Evolutionary conservation across 345 rosid genomes (phyloP), one percentile per base, ranked within the genome.

Genomic region (Euphorbia peplus): DNA sequence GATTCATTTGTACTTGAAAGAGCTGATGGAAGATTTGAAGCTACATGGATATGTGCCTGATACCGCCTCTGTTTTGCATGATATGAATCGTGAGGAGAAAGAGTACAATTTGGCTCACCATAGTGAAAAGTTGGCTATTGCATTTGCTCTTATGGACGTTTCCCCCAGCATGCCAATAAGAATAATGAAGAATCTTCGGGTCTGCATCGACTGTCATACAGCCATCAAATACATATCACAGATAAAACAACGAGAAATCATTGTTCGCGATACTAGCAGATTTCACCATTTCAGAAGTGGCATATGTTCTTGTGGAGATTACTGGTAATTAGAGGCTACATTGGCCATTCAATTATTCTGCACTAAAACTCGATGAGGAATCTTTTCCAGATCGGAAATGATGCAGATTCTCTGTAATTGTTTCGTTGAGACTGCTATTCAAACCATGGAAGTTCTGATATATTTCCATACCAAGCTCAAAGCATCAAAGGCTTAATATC

Each of bases 241-340:
- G 68, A 79, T 90, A 25, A 84, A 81, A 60, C 75, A 81, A 62
- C 75, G 92, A 70, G 86, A 88, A 71, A 90, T 88, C 66, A 78
- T 86, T 16, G 86, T 90, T 8, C 80, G 91, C 72, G 96, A 92
- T 80, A 81, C 76, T 13, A 92, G 90, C 73, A 80, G 98, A 78
- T 92, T 92, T 77, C 96, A 92, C 73, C 96, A 89, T 82, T 89
- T 92, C 80, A 76, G 72, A 46, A 60, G 83, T 24, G 92, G 92
- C 19, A 79, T 78, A 69, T 92, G 98, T 76, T 92, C 92, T 37
- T 89, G 95, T 47, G 84, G 73, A 37, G 98, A 88, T 82, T 92
- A 86, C 75, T 92, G 96, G 95, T 90, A 67, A 78, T 39, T 56
- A 44, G 25, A 39, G n/a, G 6, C 44, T 26, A 32, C 4, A 47